Conservation (phyloP, 1,284 basidiomycete genomes). For the Irpex lacteus region DNA sequence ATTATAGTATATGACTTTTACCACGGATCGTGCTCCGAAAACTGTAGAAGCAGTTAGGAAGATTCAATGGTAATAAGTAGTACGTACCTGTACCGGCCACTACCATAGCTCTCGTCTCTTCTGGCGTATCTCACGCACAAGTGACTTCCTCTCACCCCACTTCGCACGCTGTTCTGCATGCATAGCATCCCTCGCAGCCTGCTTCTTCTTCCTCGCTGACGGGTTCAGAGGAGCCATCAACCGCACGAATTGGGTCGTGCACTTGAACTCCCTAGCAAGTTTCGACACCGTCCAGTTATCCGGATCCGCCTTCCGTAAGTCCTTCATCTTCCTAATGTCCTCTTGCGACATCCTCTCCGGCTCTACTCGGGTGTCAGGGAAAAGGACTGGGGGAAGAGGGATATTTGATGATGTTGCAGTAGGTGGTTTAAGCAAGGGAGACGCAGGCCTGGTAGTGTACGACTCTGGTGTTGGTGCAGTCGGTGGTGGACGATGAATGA, state of each 20-base stretch:
- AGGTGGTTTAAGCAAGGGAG: conserved; percentile 53
- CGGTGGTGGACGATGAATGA: conserved; percentile 77
- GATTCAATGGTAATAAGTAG: background rate
- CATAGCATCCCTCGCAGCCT: conserved; percentile 26
- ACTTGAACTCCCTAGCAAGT: conserved; percentile 37
- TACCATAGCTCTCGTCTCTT: conserved; percentile 39
- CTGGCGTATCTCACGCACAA: conserved; percentile 30
- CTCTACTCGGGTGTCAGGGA: conserved; percentile 28
- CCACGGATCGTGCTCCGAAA: background rate
- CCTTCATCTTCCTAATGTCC: conserved; percentile 51
- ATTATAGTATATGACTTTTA: background rate
- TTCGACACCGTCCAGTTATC: conserved; percentile 29
- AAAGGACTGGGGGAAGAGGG: conserved; percentile 43
- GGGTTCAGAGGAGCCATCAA: conserved; percentile 31
- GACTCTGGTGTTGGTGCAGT: conserved; percentile 68
- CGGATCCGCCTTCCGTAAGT: conserved; percentile 45
- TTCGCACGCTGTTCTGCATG: conserved; percentile 28
- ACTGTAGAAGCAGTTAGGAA: background rate
- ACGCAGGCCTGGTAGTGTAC: conserved; percentile 61
- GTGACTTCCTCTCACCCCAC: conserved; percentile 36
- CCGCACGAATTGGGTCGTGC: conserved; percentile 33
- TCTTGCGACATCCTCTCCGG: conserved; percentile 46
- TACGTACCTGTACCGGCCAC: background rate
- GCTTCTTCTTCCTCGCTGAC: conserved; percentile 21
- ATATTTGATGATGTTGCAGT: conserved; percentile 32